Percentiles rank a stretch among this genome's conserved stretches.
Evolutionary conservation across 2,329 filamentous ascomycete genomes (phyloP).

Genomic region (Aspergillus neoniger): DNA sequence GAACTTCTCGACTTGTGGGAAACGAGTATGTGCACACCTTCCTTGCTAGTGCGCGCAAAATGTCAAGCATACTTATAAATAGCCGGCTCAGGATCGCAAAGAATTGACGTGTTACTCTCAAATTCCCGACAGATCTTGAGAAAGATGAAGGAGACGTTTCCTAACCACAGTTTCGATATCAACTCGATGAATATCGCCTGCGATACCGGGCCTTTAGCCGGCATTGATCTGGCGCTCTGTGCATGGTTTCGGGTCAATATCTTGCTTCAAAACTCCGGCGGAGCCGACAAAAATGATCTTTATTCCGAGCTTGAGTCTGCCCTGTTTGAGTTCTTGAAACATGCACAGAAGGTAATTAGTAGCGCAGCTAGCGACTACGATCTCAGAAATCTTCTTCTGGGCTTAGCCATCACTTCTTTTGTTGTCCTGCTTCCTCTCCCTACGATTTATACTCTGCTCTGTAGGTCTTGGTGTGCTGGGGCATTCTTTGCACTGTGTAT

Average conservation of each 20-base stretch:
- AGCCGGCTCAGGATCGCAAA: constrained; percentile 49
- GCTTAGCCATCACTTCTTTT: constrained; percentile 40
- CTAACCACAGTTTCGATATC: constrained; percentile 53
- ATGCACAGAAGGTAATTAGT: constrained; percentile 78
- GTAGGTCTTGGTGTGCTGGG: constrained; percentile 29
- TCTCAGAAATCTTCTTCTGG: constrained; percentile 52
- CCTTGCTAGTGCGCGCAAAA: background rate
- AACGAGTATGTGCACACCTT: constrained; percentile 49
- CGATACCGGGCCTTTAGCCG: constrained; percentile 23
- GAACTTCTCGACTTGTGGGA: constrained; percentile 79
- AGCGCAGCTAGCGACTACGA: constrained; percentile 92
- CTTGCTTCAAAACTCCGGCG: constrained; percentile 20
- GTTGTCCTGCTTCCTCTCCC: constrained; percentile 46
- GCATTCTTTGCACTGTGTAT: constrained; percentile 54
- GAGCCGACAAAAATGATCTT: constrained; percentile 6
- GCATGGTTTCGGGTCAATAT: constrained; percentile 58
- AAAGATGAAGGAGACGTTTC: constrained; percentile 74
- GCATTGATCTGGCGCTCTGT: constrained; percentile 65
- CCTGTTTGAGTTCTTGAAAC: constrained; percentile 61
- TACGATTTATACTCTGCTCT: constrained; percentile 32
- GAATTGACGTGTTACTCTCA: constrained; percentile 67
- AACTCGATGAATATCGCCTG: constrained; percentile 25
- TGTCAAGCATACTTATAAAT: constrained; percentile 12
- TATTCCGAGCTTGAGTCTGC: constrained; percentile 27
- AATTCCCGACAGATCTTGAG: constrained; percentile 81